These are phyloP conservation scores for Abrus pulchellus DNA, from an alignment of 306 rosid species.

Conservation along the genomic window DNA sequence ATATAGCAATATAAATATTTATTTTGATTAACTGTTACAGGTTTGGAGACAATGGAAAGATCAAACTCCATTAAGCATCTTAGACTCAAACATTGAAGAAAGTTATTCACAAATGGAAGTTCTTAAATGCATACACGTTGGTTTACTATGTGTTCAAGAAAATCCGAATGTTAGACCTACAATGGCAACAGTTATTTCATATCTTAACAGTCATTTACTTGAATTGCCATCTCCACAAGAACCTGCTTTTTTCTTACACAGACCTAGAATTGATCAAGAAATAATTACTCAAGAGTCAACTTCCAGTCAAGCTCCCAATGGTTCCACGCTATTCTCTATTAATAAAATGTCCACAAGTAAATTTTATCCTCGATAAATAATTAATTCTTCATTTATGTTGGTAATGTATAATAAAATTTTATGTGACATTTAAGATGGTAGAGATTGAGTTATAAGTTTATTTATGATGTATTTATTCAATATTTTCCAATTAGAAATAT, in stretches of 20 bases:
- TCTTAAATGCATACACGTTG: constrained; percentile 51
- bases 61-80: constrained; percentile 39
- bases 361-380: neutral
- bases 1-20: neutral
- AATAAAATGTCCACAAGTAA: constrained; percentile 29
- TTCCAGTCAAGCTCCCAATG: neutral
- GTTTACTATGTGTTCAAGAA: constrained; percentile 61
- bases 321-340: constrained; percentile 11
- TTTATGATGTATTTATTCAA: too few species aligned
- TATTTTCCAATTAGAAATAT: too few species aligned
- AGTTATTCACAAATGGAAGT: constrained; percentile 18
- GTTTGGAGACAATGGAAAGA: constrained; percentile 60
- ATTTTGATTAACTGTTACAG: constrained; percentile 17
- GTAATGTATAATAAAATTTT: too few species aligned
- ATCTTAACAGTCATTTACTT: constrained; percentile 36
- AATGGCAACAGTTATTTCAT: constrained; percentile 47
- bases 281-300: neutral
- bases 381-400: neutral
- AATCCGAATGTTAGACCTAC: constrained; percentile 55
- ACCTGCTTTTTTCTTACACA: constrained; percentile 34
- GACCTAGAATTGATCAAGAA: neutral
- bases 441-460: too few species aligned
- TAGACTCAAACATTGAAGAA: constrained; percentile 52
- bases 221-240: constrained; percentile 52
- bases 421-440: too few species aligned